Base-by-base conservation (phyloP, 805 yeast genomes). In the Yamadazyma phyllophila region DNA sequence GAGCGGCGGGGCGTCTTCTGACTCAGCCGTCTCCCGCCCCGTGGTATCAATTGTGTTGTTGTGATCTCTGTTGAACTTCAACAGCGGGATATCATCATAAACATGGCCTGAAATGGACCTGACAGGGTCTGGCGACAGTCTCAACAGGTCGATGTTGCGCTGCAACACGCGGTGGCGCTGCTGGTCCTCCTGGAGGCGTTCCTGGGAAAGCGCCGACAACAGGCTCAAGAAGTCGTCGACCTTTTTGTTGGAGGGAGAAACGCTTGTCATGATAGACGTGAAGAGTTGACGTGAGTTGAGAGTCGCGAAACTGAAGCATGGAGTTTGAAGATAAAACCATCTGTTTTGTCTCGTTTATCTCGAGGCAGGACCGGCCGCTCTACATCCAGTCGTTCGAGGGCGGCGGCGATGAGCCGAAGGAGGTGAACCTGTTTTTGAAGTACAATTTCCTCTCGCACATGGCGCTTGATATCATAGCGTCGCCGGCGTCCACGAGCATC, bases 361-460 rank as follows among this genome's bases (percentile, higher is more conserved):
- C 86, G 1, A 64, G 83, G 48, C 76, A 76, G 41, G 81, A 80
- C 56, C 72, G 67, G 35, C 88, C 88, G 10, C 57, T 82, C 16
- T 83, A 82, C 58, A 78, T 81, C 35, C 85, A 81, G 56, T 66
- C 78, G 35, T 74, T 82, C 45, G 67, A 72, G 15, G 15, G 45
- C 39, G 31, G 24, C 24, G 6, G 6, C 6, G 24, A 20, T 6
- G 24, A 20, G 24, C 24, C 10, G n/a, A 36, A 14, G 24, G 48
- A 48, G 20, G 69, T 74, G 37, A 74, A 80, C 52, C 71, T 69
- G 47, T 64, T 78, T 44, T 64, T 83, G 26, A 81, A 83, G 53
- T 83, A 81, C 65, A 82, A 85, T 56, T 84, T 84, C 53, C 66
- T 85, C 26, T 77, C 88, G n/a, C 88, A 85, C 58, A 83, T 85